Evolutionary conservation across 257 asterid species (phyloP).

Genomic region (Plectranthus barbatus): DNA sequence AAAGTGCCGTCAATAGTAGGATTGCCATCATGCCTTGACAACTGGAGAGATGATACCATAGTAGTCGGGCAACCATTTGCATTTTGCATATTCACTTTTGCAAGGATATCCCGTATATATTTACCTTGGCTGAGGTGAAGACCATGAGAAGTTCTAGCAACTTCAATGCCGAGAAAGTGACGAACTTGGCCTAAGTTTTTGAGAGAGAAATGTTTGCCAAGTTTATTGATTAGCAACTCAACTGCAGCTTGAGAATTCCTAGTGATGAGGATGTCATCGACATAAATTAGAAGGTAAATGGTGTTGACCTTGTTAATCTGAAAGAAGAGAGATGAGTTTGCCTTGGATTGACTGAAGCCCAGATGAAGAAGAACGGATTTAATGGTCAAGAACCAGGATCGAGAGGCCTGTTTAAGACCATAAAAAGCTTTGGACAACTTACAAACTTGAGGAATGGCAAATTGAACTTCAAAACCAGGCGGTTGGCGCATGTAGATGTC

Average conservation of each 20-base stretch:
- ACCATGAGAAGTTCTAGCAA: background rate
- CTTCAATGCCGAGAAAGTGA: background rate
- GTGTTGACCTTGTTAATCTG: fast-evolving
- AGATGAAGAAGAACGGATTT: background rate
- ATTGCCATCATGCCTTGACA: no score
- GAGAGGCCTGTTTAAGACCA: background rate
- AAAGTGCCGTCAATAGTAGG: no score
- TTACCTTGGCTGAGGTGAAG: background rate
- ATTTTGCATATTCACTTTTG: background rate
- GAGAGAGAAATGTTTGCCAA: background rate
- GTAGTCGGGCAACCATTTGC: no score
- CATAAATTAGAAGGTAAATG: background rate
- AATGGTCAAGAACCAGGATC: background rate
- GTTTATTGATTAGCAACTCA: background rate
- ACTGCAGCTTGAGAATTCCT: background rate
- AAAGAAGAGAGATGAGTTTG: background rate
- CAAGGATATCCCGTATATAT: background rate
- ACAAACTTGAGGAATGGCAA: background rate
- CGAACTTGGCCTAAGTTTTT: background rate
- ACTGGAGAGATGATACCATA: no score
- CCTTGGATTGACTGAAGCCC: background rate
- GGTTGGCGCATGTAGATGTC: background rate
- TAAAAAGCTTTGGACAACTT: background rate
- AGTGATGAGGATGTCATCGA: no score
- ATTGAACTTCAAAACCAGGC: background rate